Base-by-base conservation (phyloP, 23 red algal genomes). In the Gracilariopsis chorda region DNA sequence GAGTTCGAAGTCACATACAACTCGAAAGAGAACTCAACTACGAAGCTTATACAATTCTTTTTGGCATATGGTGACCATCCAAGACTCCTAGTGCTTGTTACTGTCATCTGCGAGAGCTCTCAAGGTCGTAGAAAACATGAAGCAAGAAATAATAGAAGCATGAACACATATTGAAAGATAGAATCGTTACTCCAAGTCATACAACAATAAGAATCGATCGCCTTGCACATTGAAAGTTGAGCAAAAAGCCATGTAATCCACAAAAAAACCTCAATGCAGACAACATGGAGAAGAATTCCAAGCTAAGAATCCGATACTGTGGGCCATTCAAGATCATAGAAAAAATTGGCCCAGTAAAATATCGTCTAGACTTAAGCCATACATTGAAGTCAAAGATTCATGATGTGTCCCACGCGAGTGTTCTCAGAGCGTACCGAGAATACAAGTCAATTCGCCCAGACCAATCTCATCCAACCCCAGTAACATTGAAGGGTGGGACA, bases 171-270 rank as follows among this genome's bases (percentile, higher is more conserved):
- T 81, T 51, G 58, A 30, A 33, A 57, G 58, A 20, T 51, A 21
- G 0, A 81, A 35, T 40, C 21, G 58, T 8, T 81, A 55, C 7
- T 59, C 6, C 25, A 33, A 55, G 1, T 3, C 7, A 5, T 81
- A 61, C 40, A 8, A 59, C 37, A 60, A 81, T 13, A 28, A 37
- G 24, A 61, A 46, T 30, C 0, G 29, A 81, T 36, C 0, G 17
- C 51, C 77, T 37, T 81, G 30, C 34, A 49, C 45, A 21, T 81
- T 59, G 19, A 60, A 81, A 55, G 75, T 79, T 79, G 75, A 48
- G 3, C 0, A 79, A 13, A 23, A 33, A 56, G 75, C 55, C 11
- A 35, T 51, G 43, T 55, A 53, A 7, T 79, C 75, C 16, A 79
- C 75, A 0, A 79, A 53, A n/a, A 47, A 79, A 79, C 1, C 75